Evolutionary conservation across 2,329 filamentous ascomycete genomes (phyloP), one percentile per base, ranked within the genome.

Genomic region (Elsinoe necatrix): DNA sequence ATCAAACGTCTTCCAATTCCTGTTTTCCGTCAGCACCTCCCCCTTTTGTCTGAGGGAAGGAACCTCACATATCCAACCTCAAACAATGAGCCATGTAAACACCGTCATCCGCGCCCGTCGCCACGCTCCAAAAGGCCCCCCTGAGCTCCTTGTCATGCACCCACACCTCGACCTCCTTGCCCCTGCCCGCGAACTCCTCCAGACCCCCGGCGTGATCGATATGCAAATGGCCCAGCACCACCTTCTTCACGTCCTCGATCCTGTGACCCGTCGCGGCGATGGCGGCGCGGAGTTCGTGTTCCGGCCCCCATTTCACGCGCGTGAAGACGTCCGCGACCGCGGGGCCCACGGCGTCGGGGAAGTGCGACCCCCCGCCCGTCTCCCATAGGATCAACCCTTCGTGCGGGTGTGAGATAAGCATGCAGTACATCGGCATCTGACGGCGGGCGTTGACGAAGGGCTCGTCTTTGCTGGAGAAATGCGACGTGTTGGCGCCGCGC

Each of bases 311-410:
- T 31, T 61, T 59, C 48, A 70, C 64, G 27, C 68, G 59, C 1
- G 61, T 58, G 58, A 71, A 70, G 11, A 71, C 60, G 56, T 71
- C 68, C n/a, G 63, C 45, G 9, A 68, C 45, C 48, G 65, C 63
- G 9, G 68, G 64, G 2, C 66, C 66, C 65, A 69, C 62, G 42
- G 72, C 67, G 31, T 65, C 63, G 4, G 70, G 64, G 37, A 73
- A 64, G 57, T 76, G 70, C 58, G 76, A 72, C 1, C 71, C 73
- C 54, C 71, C 71, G 4, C 75, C 75, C 0, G 73, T 76, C 54
- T 76, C 75, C 61, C 69, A 77, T 7, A 77, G 65, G 58, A 77
- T 75, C 4, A 74, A 62, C 1, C 74, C 75, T 52, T 72, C 65
- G 39, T 69, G 67, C 0, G 74, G 75, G 60, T 76, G 71, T 31